Evolutionary conservation across 2,329 filamentous ascomycete species (phyloP), one percentile per base, ranked within the genome.

Genomic region (Aspergillus aculeatus): DNA sequence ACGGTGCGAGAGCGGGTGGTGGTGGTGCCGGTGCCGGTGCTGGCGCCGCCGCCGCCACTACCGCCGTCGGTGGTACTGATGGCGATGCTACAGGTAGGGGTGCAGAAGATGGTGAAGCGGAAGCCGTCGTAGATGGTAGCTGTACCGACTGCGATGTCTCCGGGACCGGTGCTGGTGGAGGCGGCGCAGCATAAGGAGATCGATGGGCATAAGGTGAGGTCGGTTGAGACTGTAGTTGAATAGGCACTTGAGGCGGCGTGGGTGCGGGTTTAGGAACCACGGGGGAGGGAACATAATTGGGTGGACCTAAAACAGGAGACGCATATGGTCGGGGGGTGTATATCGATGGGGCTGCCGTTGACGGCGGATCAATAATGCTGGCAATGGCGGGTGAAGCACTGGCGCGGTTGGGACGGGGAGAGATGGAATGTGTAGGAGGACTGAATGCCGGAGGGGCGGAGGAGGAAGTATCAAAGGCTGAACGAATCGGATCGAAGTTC

Each of bases 381-480:
- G 92, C 89, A 66, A 97, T 96, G 2, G 94, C 94, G 1, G 94
- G 93, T 4, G 94, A 97, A 44, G 90, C 90, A 72, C 90, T 94
- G n/a, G 91, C 89, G 57, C 89, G 86, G 75, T 21, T 69, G 67
- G 64, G 81, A 71, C 75, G 84, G 77, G 72, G 74, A 14, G 79
- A 81, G 7, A 80, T 78, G n/a, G 77, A 77, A 57, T 79, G 77
- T n/a, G 78, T 72, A 21, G 81, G 74, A 26, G 77, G 78, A 63
- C 72, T 81, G 64, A 79, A 80, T 35, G 54, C 41, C 12, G 77
- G 67, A 65, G 73, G 66, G 54, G 76, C 61, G 70, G 73, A 69
- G 48, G 76, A 67, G 62, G 74, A 65, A 55, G 77, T 69, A 67
- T 73, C 68, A 50, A 84, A 90, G n/a, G 89, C 84, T 5, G 85